Percentiles rank a stretch among this genome's conserved stretches.
phyloP scores from a whole-genome alignment of 108 stramenopile genomes.

The Nitzschia sp. region DNA sequence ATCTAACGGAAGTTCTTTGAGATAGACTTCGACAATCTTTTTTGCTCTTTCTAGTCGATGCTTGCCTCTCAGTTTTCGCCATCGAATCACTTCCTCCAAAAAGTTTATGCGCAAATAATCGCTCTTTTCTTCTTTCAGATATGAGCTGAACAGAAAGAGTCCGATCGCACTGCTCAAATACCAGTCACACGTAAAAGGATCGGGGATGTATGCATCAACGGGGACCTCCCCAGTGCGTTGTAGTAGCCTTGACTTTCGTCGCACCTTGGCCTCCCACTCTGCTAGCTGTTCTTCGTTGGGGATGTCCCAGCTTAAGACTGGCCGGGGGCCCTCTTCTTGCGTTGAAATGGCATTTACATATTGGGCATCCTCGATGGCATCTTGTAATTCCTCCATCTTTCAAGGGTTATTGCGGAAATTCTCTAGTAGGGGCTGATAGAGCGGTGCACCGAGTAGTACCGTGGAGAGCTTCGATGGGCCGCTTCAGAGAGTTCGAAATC shows the following conservation, averaged over 20 bases:
- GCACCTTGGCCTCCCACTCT: slow-evolving; percentile 44
- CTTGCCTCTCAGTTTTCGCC: slow-evolving; percentile 46
- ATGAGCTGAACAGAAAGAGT: slow-evolving; percentile 72
- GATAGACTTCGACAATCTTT: slow-evolving; percentile 39
- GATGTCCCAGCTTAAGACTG: slow-evolving; percentile 74
- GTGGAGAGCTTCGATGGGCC: no score
- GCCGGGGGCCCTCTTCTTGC: slow-evolving; percentile 79
- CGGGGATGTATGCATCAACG: neutral
- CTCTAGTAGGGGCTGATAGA: no score
- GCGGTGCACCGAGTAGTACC: no score
- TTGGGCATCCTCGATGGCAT: slow-evolving; percentile 89
- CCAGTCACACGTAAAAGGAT: slow-evolving; percentile 66
- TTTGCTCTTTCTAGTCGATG: slow-evolving; percentile 47
- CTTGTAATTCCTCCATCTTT: slow-evolving; percentile 86
- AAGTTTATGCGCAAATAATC: slow-evolving; percentile 81
- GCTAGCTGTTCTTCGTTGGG: slow-evolving; percentile 67
- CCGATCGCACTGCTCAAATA: slow-evolving; percentile 54
- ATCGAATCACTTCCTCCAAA: slow-evolving; percentile 69
- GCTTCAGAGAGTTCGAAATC: no score
- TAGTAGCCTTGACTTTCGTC: neutral
- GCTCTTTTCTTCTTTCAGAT: slow-evolving; percentile 57
- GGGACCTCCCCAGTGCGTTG: neutral
- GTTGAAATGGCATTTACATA: slow-evolving; percentile 85
- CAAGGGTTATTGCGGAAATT: slow-evolving; percentile 1
- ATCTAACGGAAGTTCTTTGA: slow-evolving; percentile 17